phyloP scores from a whole-genome alignment of 2,329 filamentous ascomycete genomes.

The Beauveria scarabaeidicola region DNA sequence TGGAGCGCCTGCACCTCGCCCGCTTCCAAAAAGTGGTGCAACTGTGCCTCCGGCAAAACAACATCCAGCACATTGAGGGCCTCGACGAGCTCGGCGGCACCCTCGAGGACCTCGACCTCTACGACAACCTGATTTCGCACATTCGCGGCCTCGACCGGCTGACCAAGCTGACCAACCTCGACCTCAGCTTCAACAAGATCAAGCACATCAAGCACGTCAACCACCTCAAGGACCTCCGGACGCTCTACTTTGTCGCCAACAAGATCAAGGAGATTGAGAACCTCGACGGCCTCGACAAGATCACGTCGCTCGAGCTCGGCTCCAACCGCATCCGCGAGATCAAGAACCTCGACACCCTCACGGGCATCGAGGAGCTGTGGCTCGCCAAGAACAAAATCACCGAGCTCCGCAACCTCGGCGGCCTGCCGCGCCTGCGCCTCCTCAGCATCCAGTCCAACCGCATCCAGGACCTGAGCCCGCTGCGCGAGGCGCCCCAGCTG shows the following conservation, averaged over 20 bases:
- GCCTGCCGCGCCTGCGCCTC: constrained; percentile 71
- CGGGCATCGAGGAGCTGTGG: constrained; percentile 82
- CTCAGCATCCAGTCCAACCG: constrained; percentile 95
- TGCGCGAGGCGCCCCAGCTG: constrained; percentile 64
- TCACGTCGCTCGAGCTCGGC: constrained; percentile 81
- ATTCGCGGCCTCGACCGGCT: constrained; percentile 76
- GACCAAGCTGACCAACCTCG: constrained; percentile 66
- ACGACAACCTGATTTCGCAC: constrained; percentile 90
- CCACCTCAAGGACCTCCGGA: constrained; percentile 67
- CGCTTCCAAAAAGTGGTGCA: constrained; percentile 70
- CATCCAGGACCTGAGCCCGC: constrained; percentile 66
- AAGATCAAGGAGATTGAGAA: constrained; percentile 85
- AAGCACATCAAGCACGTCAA: constrained; percentile 90
- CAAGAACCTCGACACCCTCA: constrained; percentile 69
- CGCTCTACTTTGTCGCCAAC: constrained; percentile 91
- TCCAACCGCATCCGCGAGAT: constrained; percentile 90
- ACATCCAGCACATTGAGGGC: constrained; percentile 71
- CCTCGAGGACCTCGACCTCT: constrained; percentile 81
- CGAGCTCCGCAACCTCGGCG: constrained; percentile 66
- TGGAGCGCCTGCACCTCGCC: constrained; percentile 69
- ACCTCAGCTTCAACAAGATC: constrained; percentile 98
- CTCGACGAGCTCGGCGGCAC: constrained; percentile 57
- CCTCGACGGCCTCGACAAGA: constrained; percentile 61
- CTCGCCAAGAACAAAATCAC: constrained; percentile 95
- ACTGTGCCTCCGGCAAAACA: constrained; percentile 88